Conservation (phyloP, 1,139 yeast species). For the Tardiomyces depauwii region DNA sequence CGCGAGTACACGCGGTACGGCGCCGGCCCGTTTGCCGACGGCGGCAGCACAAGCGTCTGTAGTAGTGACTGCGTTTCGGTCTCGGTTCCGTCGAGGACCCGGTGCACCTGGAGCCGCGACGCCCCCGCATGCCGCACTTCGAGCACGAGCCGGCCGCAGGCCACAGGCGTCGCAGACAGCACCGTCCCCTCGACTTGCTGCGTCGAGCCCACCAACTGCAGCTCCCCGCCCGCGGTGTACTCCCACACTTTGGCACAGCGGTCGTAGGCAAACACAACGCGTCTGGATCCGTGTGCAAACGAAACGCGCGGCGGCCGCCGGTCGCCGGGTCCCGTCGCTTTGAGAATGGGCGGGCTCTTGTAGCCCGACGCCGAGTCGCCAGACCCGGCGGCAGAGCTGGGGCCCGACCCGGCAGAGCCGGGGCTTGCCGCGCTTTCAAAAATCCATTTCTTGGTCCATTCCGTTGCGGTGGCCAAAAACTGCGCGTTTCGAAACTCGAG, state of each 20-base stretch:
- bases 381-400: background rate
- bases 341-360: slow-evolving; percentile 1
- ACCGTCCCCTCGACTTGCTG: background rate
- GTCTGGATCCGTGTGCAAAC: slow-evolving; percentile 3
- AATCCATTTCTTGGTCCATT: slow-evolving; percentile 18
- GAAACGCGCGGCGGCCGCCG: slow-evolving; percentile 5
- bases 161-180: background rate
- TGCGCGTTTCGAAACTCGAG: slow-evolving; percentile 11
- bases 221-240: background rate
- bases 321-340: slow-evolving; percentile 7
- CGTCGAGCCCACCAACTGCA: background rate
- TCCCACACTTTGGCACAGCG: background rate
- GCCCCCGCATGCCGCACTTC: slow-evolving; percentile 6
- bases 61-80: background rate
- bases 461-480: slow-evolving; percentile 16
- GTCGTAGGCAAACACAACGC: background rate
- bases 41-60: slow-evolving; percentile 14
- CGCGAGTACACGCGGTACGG: slow-evolving; percentile 10
- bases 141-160: background rate
- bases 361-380: background rate
- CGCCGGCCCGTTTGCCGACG: slow-evolving; percentile 16
- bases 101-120: slow-evolving; percentile 11
- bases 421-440: slow-evolving; percentile 7
- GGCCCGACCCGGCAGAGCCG: background rate
- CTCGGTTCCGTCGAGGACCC: slow-evolving; percentile 3